Conservation (phyloP, 352 stramenopile genomes). For the Phytopythium oedochilum region DNA sequence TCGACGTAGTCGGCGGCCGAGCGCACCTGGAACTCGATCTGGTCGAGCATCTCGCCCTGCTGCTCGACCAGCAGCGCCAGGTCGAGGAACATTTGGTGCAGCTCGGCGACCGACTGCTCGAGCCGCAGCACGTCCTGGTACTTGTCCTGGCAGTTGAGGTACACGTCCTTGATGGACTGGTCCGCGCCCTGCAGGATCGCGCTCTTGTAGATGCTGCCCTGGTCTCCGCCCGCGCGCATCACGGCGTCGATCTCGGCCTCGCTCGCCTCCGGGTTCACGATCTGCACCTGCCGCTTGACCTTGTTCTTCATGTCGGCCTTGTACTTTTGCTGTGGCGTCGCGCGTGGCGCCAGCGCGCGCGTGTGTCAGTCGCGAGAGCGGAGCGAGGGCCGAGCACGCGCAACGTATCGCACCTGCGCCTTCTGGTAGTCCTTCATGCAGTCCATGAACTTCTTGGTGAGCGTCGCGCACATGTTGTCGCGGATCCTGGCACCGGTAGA, state of each 20-base stretch:
- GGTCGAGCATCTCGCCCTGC: conserved; percentile 97
- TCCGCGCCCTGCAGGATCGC: conserved; percentile 78
- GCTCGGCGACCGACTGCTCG: conserved; percentile 94
- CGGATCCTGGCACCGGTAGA: conserved; percentile 70
- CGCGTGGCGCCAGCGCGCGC: conserved; percentile 8
- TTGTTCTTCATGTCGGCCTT: conserved; percentile 98
- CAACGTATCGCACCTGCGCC: conserved; percentile 26
- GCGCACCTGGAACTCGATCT: conserved; percentile 96
- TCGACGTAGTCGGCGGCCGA: conserved; percentile 96
- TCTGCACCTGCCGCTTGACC: conserved; percentile 96
- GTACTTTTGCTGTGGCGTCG: conserved; percentile 98
- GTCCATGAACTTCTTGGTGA: conserved; percentile 98
- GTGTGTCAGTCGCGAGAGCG: background rate
- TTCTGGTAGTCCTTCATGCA: conserved; percentile 98
- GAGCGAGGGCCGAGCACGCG: background rate
- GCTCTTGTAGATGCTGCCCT: conserved; percentile 82
- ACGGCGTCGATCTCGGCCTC: conserved; percentile 97
- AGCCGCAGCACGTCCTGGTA: conserved; percentile 97
- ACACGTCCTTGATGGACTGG: conserved; percentile 87
- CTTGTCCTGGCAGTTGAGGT: conserved; percentile 95
- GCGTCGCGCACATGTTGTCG: conserved; percentile 96
- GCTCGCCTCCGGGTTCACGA: conserved; percentile 97
- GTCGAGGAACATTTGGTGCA: conserved; percentile 99
- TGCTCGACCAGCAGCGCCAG: conserved; percentile 97
- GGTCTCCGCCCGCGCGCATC: conserved; percentile 83